Percentiles rank a stretch among this genome's conserved stretches.
These are phyloP conservation scores for Backusella morwellensis DNA, from an alignment of 192 early-diverging fungal species.

Conservation along the genomic window DNA sequence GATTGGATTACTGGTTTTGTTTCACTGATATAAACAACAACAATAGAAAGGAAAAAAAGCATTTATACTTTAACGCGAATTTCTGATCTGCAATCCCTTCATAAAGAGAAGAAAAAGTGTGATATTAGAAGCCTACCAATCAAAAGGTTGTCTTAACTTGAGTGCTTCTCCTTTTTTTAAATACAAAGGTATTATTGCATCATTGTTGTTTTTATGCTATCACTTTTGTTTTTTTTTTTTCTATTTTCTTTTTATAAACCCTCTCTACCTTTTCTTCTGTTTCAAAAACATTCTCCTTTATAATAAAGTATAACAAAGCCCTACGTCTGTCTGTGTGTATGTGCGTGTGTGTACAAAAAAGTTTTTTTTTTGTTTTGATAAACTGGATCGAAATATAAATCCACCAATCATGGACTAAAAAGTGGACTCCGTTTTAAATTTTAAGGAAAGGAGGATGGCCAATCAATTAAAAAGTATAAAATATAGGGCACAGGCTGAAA, in stretches of 20 bases:
- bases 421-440: slow-evolving; percentile 2
- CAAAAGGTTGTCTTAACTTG: neutral
- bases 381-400: slow-evolving; percentile 2
- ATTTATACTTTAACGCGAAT: neutral
- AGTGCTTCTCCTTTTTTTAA: neutral
- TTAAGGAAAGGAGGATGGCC: neutral
- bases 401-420: neutral
- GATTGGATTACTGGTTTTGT: neutral
- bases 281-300: neutral
- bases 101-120: neutral
- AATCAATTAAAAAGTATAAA: slow-evolving; percentile 5
- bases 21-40: neutral
- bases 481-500: neutral
- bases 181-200: neutral
- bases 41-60: neutral
- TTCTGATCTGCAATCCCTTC: neutral
- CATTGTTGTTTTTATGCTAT: neutral
- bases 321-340: neutral
- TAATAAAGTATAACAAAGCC: neutral
- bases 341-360: slow-evolving; percentile 3
- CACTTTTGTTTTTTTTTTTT: neutral
- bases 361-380: slow-evolving; percentile 2
- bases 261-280: neutral
- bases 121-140: neutral
- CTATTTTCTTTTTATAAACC: neutral